These are phyloP conservation scores for Aspergillus costaricaensis DNA, from an alignment of 2,329 filamentous ascomycete species.

Conservation along the genomic window DNA sequence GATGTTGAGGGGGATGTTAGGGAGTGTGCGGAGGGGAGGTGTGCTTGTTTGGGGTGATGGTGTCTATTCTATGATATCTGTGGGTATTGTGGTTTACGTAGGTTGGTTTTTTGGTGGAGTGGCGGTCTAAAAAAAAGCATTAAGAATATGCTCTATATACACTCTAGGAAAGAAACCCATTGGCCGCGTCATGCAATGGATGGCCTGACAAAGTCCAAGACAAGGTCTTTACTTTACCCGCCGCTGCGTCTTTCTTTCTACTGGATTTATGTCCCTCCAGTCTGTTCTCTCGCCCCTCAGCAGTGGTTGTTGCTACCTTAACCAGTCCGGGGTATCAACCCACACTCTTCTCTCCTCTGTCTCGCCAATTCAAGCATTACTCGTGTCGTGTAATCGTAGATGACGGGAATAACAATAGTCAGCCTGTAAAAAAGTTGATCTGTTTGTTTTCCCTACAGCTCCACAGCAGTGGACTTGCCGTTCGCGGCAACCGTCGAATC, in stretches of 20 bases:
- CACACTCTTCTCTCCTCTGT: too few species aligned
- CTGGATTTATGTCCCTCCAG: not conserved
- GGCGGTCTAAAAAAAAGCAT: not conserved
- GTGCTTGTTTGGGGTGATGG: constrained; percentile 31
- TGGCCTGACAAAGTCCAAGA: too few species aligned
- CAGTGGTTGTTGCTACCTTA: too few species aligned
- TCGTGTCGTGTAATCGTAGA: constrained; percentile 10
- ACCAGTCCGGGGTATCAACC: too few species aligned
- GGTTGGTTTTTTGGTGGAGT: not conserved
- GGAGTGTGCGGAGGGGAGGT: constrained; percentile 44
- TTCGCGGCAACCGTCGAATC: constrained; percentile 22
- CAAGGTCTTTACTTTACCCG: too few species aligned
- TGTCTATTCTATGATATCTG: not conserved
- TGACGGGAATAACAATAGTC: not conserved
- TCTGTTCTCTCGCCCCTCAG: not conserved
- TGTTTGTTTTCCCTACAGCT: constrained; percentile 32
- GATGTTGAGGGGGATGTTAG: constrained; percentile 51
- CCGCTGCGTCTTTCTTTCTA: too few species aligned
- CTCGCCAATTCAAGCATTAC: too few species aligned
- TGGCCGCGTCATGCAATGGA: too few species aligned
- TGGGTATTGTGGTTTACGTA: too few species aligned
- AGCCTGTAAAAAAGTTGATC: not conserved
- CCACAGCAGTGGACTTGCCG: constrained; percentile 35
- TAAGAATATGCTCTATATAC: constrained; percentile 5
- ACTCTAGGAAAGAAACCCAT: constrained; percentile 1